These are phyloP conservation scores for Aureobasidium vineae DNA, from an alignment of 2,329 filamentous ascomycete genomes.

Conservation along the genomic window DNA sequence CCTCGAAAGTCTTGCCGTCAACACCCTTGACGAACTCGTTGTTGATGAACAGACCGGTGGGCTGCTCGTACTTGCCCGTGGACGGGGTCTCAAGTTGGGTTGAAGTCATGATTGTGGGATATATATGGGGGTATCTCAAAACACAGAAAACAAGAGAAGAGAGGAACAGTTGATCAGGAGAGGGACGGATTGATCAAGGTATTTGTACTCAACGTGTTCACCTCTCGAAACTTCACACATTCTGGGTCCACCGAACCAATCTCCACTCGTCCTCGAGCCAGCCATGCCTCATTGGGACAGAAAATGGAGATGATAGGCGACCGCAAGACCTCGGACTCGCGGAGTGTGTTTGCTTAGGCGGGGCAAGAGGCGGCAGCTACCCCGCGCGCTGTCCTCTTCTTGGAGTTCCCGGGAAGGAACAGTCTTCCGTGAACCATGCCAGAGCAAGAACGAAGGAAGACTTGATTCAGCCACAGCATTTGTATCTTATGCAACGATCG, in stretches of 20 bases:
- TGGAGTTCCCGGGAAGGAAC: slow-evolving; percentile 13
- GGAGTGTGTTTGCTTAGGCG: slow-evolving; percentile 21
- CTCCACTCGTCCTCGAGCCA: slow-evolving; percentile 24
- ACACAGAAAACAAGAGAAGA: slow-evolving; percentile 23
- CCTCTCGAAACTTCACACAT: slow-evolving; percentile 16
- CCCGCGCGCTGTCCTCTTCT: slow-evolving; percentile 23
- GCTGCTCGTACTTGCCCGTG: slow-evolving; percentile 58
- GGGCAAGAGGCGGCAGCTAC: slow-evolving; percentile 18
- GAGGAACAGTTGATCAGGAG: not conserved
- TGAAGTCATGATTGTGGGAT: slow-evolving; percentile 46
- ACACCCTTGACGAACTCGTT: slow-evolving; percentile 82
- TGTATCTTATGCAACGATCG: slow-evolving; percentile 1
- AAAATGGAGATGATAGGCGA: slow-evolving; percentile 18
- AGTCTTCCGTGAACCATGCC: not conserved
- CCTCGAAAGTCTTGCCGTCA: slow-evolving; percentile 88
- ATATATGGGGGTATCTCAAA: slow-evolving; percentile 30
- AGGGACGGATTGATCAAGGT: slow-evolving; percentile 14
- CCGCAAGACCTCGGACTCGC: slow-evolving; percentile 22
- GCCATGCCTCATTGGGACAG: slow-evolving; percentile 1
- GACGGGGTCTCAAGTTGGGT: slow-evolving; percentile 66
- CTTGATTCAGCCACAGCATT: slow-evolving; percentile 6
- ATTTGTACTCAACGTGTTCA: slow-evolving; percentile 24
- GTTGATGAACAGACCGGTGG: slow-evolving; percentile 73
- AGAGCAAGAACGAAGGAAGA: not conserved
- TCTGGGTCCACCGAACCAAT: slow-evolving; percentile 2